Evolutionary conservation across 257 asterid species (phyloP), one percentile per base, ranked within the genome.

Genomic region (Rubia yunnanensis): DNA sequence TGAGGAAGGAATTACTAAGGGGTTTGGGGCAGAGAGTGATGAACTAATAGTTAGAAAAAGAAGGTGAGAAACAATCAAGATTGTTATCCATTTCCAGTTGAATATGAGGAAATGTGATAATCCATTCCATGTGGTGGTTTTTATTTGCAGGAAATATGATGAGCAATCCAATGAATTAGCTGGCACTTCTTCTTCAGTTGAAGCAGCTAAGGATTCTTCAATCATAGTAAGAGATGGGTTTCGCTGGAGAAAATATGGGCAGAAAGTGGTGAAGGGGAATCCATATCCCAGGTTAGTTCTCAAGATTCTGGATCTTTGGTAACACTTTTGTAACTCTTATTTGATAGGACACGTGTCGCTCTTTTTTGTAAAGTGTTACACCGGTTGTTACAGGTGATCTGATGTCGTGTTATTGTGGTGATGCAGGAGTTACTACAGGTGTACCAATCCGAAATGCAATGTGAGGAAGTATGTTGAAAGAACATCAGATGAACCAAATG

Each of bases 221-320:
- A 53, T 67, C 39, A 34, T 66, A 44, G 52, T 20, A 0, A 83
- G 82, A 64, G 98, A 91, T 41, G 90, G 95, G 61, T 91, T 80
- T 79, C 88, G 96, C 10, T 85, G 98, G 96, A 84, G 96, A 81
- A 91, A 91, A 76, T 88, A 91, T 49, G 95, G 98, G 17, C 96
- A 91, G 77, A 88, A 91, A 79, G 87, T 85, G 26, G 96, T 88
- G 44, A 91, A 82, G 74, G 95, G 95, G 59, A 88, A 84, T 70
- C 69, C 74, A 49, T 86, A 83, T 69, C 95, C 96, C 27, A 88
- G 98, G 96, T 91, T 76, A 74, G 57, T 18, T 39, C 5, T 57
- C 36, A 24, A 60, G 32, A 48, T 48, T 46, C 24, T 46, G 27
- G 41, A 20, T 44, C 52, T 44, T 44, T 20, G 14, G n/a, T 44